These are phyloP conservation scores for Linaria vulgaris DNA, from an alignment of 257 asterid species.

Conservation along the genomic window DNA sequence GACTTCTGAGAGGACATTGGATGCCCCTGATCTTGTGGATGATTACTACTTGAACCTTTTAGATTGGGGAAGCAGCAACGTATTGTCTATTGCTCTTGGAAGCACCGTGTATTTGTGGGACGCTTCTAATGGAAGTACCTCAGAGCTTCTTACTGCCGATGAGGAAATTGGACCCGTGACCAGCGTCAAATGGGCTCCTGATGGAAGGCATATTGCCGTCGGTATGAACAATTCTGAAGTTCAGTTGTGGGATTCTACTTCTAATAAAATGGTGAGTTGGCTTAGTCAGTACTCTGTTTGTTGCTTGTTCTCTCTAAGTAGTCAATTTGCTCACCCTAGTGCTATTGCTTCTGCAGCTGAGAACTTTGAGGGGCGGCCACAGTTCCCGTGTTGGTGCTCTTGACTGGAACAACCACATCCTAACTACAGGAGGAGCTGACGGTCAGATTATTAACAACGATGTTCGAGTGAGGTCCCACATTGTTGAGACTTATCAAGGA, in stretches of 20 bases:
- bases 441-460: slow-evolving; percentile 76
- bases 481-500: slow-evolving; percentile 69
- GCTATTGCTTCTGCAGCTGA: slow-evolving; percentile 34
- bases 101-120: slow-evolving; percentile 62
- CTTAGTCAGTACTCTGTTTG: no score
- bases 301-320: background rate
- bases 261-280: slow-evolving; percentile 39
- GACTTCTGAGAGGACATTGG: slow-evolving; percentile 88
- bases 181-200: slow-evolving; percentile 67
- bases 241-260: slow-evolving; percentile 60
- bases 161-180: slow-evolving; percentile 64
- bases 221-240: slow-evolving; percentile 58
- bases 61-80: slow-evolving; percentile 95
- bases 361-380: slow-evolving; percentile 59
- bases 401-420: slow-evolving; percentile 86
- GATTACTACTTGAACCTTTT: slow-evolving; percentile 81
- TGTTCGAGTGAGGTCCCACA: slow-evolving; percentile 62
- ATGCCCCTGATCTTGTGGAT: slow-evolving; percentile 86
- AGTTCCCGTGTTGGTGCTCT: slow-evolving; percentile 69
- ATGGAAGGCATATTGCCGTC: slow-evolving; percentile 57
- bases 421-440: slow-evolving; percentile 96
- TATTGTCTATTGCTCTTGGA: slow-evolving; percentile 87
- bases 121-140: slow-evolving; percentile 43
- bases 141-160: slow-evolving; percentile 50
- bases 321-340: background rate